These are phyloP conservation scores for Cyclostephanos tholiformis DNA, from an alignment of 108 stramenopile species.

Conservation along the genomic window DNA sequence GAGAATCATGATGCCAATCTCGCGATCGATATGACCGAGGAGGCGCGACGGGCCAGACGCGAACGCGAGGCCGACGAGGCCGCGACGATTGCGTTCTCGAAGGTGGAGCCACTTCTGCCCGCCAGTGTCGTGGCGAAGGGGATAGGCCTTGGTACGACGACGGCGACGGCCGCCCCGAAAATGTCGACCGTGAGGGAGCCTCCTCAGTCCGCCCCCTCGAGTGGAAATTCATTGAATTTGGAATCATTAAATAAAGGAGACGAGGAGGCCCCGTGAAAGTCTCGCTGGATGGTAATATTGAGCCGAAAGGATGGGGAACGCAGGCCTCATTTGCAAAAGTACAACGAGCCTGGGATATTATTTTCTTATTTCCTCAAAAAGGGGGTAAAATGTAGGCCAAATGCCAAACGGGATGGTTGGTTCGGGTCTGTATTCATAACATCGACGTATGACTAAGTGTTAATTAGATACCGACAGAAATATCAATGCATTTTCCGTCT, in stretches of 20 bases:
- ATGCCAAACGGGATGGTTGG: too few relatives aligned
- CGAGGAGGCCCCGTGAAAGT: slow-evolving; percentile 5
- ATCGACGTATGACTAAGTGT: too few relatives aligned
- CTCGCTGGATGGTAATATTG: slow-evolving; percentile 1
- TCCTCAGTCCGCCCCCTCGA: slow-evolving; percentile 15
- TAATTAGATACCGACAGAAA: too few relatives aligned
- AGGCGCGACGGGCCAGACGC: slow-evolving; percentile 63
- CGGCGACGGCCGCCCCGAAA: not conserved
- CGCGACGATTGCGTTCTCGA: slow-evolving; percentile 69
- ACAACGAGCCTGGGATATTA: not conserved
- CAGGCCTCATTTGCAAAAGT: not conserved
- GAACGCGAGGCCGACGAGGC: slow-evolving; percentile 77
- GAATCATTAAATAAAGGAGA: not conserved
- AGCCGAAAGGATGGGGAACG: not conserved
- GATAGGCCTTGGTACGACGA: not conserved
- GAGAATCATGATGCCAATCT: slow-evolving; percentile 82
- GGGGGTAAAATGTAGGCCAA: too few relatives aligned
- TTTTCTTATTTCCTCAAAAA: too few relatives aligned
- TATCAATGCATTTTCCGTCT: not conserved
- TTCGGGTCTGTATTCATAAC: too few relatives aligned
- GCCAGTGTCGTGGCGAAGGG: slow-evolving; percentile 38
- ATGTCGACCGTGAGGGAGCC: not conserved
- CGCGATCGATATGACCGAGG: slow-evolving; percentile 68
- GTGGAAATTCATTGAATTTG: slow-evolving; percentile 4
- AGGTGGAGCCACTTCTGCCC: slow-evolving; percentile 74